phyloP scores from a whole-genome alignment of 176 grass and related monocot genomes.

The Pontederia paniculata region DNA sequence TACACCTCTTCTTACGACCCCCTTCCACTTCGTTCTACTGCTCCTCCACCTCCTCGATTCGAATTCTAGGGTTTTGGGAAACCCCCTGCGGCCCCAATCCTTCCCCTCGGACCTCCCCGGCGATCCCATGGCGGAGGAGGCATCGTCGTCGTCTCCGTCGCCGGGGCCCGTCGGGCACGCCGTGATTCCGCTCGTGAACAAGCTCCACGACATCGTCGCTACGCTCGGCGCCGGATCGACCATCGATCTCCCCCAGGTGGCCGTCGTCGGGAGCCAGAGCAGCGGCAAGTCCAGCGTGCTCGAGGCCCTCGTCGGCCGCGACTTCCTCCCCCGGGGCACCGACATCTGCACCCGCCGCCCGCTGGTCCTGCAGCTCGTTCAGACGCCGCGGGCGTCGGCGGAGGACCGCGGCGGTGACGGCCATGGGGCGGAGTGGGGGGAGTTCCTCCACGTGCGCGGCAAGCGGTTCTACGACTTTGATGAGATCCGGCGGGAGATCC shows the following conservation, averaged over 20 bases:
- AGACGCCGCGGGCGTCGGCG: slow-evolving; percentile 21
- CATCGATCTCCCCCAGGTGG: slow-evolving; percentile 76
- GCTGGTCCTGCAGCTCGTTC: slow-evolving; percentile 79
- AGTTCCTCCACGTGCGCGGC: slow-evolving; percentile 65
- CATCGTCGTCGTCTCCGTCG: slow-evolving; percentile 15
- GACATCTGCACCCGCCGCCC: slow-evolving; percentile 79
- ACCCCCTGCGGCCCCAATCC: too few species aligned
- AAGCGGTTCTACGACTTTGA: slow-evolving; percentile 61
- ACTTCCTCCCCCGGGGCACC: slow-evolving; percentile 74
- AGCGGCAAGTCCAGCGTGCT: slow-evolving; percentile 95
- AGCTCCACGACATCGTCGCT: slow-evolving; percentile 60
- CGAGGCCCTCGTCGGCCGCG: slow-evolving; percentile 78
- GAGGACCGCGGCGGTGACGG: background rate
- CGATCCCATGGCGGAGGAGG: slow-evolving; percentile 18
- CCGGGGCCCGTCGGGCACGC: slow-evolving; percentile 26
- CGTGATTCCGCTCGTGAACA: slow-evolving; percentile 60
- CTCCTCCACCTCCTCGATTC: too few species aligned
- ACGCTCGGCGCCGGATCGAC: slow-evolving; percentile 37
- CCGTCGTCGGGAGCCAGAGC: slow-evolving; percentile 75
- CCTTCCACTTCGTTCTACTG: too few species aligned
- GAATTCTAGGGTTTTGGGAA: too few species aligned
- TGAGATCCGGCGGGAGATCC: slow-evolving; percentile 78
- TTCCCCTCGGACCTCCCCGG: too few species aligned
- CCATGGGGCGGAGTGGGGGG: slow-evolving; percentile 64
- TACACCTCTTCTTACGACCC: too few species aligned